These are phyloP conservation scores for Xerocomus potaroensis DNA, from an alignment of 768 basidiomycete species.

Conservation along the genomic window DNA sequence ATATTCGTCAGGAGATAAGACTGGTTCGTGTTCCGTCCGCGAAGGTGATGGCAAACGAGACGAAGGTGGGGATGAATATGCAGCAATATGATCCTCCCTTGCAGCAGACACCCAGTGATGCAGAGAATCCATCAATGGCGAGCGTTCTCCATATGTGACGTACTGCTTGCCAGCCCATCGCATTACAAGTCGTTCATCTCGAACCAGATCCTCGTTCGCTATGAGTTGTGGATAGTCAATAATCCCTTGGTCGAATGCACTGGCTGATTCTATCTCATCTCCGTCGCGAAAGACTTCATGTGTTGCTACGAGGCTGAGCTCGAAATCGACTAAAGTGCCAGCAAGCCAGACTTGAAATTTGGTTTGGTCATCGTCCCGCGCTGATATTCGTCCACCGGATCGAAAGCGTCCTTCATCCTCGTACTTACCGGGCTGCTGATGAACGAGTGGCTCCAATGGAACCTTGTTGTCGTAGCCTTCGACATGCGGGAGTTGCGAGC, in stretches of 20 bases:
- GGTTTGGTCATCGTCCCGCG: conserved; percentile 56
- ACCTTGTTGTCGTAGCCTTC: conserved; percentile 24
- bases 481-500: conserved; percentile 16
- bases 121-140: conserved; percentile 73
- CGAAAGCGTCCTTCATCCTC: conserved; percentile 33
- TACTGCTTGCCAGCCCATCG: conserved; percentile 72
- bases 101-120: conserved; percentile 48
- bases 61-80: conserved; percentile 6
- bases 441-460: background rate
- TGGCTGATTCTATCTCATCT: conserved; percentile 52
- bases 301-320: conserved; percentile 60
- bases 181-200: conserved; percentile 65
- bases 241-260: conserved; percentile 54
- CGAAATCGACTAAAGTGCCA: conserved; percentile 57
- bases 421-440: conserved; percentile 4
- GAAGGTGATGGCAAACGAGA: conserved; percentile 5
- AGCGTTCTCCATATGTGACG: conserved; percentile 70
- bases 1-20: conserved; percentile 17
- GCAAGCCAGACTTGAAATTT: conserved; percentile 64
- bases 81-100: conserved; percentile 22
- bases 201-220: conserved; percentile 55
- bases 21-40: conserved; percentile 29
- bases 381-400: conserved; percentile 52
- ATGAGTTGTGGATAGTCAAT: conserved; percentile 66
- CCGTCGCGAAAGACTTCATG: conserved; percentile 27